Evolutionary conservation across 805 yeast genomes (phyloP).

Genomic region (Wickerhamomyces ciferrii): DNA sequence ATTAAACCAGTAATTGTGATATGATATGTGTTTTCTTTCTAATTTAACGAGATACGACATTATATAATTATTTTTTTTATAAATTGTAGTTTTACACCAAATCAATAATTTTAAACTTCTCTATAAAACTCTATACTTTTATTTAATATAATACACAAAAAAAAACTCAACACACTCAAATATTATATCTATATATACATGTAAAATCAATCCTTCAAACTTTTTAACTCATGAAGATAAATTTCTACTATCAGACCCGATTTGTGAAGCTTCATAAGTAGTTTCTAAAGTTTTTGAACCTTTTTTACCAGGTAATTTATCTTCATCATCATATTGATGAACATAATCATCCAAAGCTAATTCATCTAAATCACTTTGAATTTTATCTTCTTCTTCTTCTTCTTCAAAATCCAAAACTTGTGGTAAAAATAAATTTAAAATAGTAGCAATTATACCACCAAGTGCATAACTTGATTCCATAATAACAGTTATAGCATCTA

Average conservation of each 20-base stretch:
- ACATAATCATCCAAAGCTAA: conserved; percentile 19
- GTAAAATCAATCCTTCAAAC: no score
- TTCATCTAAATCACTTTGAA: conserved; percentile 13
- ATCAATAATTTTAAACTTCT: no score
- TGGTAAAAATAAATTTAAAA: conserved; percentile 58
- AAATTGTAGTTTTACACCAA: no score
- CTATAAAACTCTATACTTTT: not conserved
- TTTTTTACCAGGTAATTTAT: not conserved
- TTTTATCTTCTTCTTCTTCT: conserved; percentile 11
- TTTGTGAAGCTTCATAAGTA: not conserved
- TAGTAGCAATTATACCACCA: conserved; percentile 58
- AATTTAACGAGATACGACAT: not conserved
- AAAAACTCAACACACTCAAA: not conserved
- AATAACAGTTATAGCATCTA: conserved; percentile 62
- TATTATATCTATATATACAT: no score
- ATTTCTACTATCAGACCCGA: not conserved
- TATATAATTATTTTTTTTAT: no score
- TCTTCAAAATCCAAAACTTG: conserved; percentile 45
- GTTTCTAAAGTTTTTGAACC: not conserved
- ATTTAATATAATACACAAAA: not conserved
- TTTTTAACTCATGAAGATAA: no score
- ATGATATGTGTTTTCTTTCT: not conserved
- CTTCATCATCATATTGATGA: conserved; percentile 19
- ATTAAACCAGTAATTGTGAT: no score
- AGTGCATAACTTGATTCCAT: conserved; percentile 73